These are phyloP conservation scores for Gnetum montanum DNA, from an alignment of 75 land plant species.

Conservation along the genomic window DNA sequence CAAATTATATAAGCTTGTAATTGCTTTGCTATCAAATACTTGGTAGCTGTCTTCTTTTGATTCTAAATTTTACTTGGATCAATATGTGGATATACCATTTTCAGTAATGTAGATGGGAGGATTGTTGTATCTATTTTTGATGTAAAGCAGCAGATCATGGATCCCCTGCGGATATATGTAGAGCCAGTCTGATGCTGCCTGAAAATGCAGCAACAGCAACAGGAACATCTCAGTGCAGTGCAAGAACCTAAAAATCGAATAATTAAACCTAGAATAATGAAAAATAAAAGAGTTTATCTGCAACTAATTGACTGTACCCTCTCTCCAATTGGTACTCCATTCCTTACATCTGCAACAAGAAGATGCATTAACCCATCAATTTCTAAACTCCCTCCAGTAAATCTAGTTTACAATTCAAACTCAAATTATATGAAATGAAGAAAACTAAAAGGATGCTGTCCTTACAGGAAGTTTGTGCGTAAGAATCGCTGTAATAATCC, in stretches of 20 bases:
- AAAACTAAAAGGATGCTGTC: not conserved
- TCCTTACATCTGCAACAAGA: constrained; percentile 15
- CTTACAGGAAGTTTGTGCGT: not conserved
- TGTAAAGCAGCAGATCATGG: constrained; percentile 9
- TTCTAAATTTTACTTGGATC: constrained; percentile 1
- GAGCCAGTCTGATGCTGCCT: constrained; percentile 26
- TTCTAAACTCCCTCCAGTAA: not conserved
- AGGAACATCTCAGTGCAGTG: not conserved
- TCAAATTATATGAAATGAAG: not conserved
- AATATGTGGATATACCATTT: constrained; percentile 15
- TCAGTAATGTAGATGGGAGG: constrained; percentile 30
- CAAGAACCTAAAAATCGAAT: too few species aligned
- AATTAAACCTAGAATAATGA: not conserved
- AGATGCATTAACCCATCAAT: too few species aligned
- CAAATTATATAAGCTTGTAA: not conserved
- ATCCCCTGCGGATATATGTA: constrained; percentile 30
- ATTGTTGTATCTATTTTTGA: constrained; percentile 16
- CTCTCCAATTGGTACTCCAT: constrained; percentile 24
- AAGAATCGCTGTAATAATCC: too few species aligned
- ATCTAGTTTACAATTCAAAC: not conserved
- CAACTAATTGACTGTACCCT: constrained; percentile 17
- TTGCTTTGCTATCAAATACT: not conserved
- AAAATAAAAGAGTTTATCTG: not conserved
- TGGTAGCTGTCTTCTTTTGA: not conserved
- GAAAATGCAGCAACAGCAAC: not conserved